Evolutionary conservation across 768 basidiomycete genomes (phyloP), one percentile per base, ranked within the genome.

Genomic region (Boletus sensibilis): DNA sequence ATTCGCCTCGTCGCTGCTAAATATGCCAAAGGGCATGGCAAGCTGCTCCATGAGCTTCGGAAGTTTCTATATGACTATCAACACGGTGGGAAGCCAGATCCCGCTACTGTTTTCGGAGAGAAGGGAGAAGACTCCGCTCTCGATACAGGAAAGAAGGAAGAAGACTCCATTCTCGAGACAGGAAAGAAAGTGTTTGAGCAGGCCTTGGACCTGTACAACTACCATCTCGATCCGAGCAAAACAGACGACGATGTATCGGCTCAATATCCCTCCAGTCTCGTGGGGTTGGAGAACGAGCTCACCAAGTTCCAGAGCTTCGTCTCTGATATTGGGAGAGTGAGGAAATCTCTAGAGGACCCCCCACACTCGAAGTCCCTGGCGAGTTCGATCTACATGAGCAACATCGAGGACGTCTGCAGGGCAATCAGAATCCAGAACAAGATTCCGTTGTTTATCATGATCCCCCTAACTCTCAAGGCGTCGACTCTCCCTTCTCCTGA

Each of bases 141-240:
- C n/a, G n/a, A n/a, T 5, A 12, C 12, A 13, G 21, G 40, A 41
- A 21, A 12, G 12, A 13, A 21, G n/a, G 13, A 6, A 5, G 40
- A 3, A 3, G 12, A 13, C 0, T 3, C 5, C 12, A 0, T 5
- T 41, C n/a, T n/a, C n/a, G n/a, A n/a, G 12, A 12, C 12, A 13
- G 21, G 40, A 41, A 21, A 12, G 12, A 13, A 21, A 40, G n/a
- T 40, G 39, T 12, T 21, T 21, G 3, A 21, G 20, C 12, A 21
- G 20, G n/a, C 20, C 20, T 13, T 8, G 12, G 1, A 1, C 12
- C 12, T 21, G 40, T 41, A 41, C 40, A 21, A 21, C 11, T 21
- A 21, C 40, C n/a, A 41, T 21, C 40, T 41, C 40, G 21, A 41
- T 13, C 40, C 40, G 21, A 21, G 7, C 5, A 4, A 4, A 5